Evolutionary conservation across 2,329 filamentous ascomycete genomes (phyloP).

Genomic region (Didymella pinodella): DNA sequence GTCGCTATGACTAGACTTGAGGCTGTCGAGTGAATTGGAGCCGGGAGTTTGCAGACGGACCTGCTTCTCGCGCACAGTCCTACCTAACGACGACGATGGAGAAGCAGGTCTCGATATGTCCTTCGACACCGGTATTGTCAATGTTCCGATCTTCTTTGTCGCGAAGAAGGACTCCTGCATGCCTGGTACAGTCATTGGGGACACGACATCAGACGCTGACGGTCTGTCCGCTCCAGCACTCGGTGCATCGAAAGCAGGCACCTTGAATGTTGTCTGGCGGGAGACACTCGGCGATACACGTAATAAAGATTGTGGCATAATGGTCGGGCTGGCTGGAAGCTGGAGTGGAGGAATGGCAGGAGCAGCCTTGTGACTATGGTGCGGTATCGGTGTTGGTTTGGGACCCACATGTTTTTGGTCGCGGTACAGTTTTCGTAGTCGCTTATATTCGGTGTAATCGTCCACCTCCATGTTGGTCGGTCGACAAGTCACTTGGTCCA

Average conservation of each 20-base stretch:
- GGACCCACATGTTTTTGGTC: constrained; percentile 24
- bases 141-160: neutral
- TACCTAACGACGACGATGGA: neutral
- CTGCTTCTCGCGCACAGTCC: neutral
- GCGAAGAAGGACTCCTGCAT: constrained; percentile 12
- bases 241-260: constrained; percentile 20
- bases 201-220: constrained; percentile 10
- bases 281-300: constrained; percentile 11
- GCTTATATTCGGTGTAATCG: constrained; percentile 59
- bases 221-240: neutral
- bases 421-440: constrained; percentile 41
- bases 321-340: neutral
- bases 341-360: neutral
- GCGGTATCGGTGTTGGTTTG: neutral
- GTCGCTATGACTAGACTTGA: neutral
- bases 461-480: constrained; percentile 57
- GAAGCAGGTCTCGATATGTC: constrained; percentile 1
- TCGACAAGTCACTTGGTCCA: constrained; percentile 50
- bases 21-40: neutral
- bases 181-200: constrained; percentile 21
- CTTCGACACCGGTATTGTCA: neutral
- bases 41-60: neutral
- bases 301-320: neutral
- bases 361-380: neutral
- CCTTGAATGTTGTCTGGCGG: constrained; percentile 18